A percentile compares a stretch with the other conserved stretches of the same genome.
phyloP scores from a whole-genome alignment of 2,329 filamentous ascomycete species.

The Sporothrix euskadiensis region DNA sequence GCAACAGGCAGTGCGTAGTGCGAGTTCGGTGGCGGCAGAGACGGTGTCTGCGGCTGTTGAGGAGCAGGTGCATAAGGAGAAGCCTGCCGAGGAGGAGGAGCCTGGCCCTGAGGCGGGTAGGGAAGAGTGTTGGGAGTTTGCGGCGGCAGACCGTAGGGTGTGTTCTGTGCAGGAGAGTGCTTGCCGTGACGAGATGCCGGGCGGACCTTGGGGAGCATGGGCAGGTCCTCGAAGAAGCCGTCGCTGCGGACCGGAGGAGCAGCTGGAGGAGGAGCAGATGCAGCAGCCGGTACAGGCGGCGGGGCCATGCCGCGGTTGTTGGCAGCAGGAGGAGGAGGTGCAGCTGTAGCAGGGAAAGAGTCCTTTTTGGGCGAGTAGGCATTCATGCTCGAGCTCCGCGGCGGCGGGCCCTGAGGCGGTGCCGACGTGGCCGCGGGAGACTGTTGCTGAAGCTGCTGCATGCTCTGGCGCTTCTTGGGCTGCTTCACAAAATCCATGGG shows the following conservation, averaged over 20 bases:
- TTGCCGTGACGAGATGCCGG: constrained; percentile 58
- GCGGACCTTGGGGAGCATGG: constrained; percentile 61
- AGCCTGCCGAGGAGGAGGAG: constrained; percentile 33
- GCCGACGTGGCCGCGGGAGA: constrained; percentile 46
- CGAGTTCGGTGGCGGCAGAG: constrained; percentile 34
- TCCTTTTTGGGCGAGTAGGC: constrained; percentile 28
- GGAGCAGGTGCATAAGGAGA: constrained; percentile 31
- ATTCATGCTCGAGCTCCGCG: constrained; percentile 64
- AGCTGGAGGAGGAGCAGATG: constrained; percentile 24
- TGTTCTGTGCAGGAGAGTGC: constrained; percentile 47
- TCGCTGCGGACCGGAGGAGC: constrained; percentile 38
- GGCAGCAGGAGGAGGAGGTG: constrained; percentile 36
- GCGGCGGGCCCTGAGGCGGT: constrained; percentile 51
- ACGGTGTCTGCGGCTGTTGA: constrained; percentile 34
- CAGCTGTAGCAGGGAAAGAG: constrained; percentile 23
- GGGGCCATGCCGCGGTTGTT: constrained; percentile 34
- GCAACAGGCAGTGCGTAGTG: constrained; percentile 29
- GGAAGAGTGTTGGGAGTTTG: not conserved
- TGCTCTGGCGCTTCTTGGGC: constrained; percentile 62
- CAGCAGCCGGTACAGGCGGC: not conserved
- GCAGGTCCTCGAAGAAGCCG: constrained; percentile 78
- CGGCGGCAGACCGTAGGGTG: constrained; percentile 36
- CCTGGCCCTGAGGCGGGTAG: constrained; percentile 23
- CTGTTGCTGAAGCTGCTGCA: constrained; percentile 55
- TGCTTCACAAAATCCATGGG: constrained; percentile 81